Conservation (phyloP, 139 green algal species). For the Picochlorum sp. region DNA sequence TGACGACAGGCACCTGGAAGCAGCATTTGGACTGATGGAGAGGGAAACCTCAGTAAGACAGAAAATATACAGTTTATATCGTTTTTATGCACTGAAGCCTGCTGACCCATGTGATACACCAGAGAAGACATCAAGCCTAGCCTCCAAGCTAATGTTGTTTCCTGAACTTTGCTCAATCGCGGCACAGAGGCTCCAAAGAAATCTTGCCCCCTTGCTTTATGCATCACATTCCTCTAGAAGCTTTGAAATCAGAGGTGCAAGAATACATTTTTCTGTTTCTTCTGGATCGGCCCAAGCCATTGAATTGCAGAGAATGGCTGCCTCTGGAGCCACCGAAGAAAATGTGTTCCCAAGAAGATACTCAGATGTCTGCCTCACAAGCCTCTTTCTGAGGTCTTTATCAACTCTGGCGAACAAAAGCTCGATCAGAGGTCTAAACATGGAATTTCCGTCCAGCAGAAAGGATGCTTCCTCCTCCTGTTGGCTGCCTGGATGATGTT, state of each 20-base stretch:
- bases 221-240: conserved; percentile 8
- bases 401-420: conserved; percentile 60
- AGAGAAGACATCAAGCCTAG: conserved; percentile 27
- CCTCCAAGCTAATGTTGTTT: conserved; percentile 34
- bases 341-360: conserved; percentile 48
- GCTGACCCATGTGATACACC: conserved; percentile 16
- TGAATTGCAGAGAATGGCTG: conserved; percentile 43
- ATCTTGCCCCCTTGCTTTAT: not conserved
- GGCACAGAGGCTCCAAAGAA: not conserved
- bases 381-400: conserved; percentile 23
- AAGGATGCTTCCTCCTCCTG: conserved; percentile 28
- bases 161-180: conserved; percentile 24
- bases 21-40: conserved; percentile 23
- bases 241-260: conserved; percentile 37
- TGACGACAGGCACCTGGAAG: conserved; percentile 15
- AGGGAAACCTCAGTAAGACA: not conserved
- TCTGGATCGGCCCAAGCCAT: conserved; percentile 36
- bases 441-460: conserved; percentile 44
- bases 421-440: conserved; percentile 56
- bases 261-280: conserved; percentile 18
- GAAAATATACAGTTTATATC: not conserved
- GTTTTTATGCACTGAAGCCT: conserved; percentile 3
- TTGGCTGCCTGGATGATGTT: not conserved
- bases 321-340: conserved; percentile 30
- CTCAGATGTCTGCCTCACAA: conserved; percentile 41